Base-by-base conservation (phyloP, 768 basidiomycete genomes). In the Tricholoma matsutake region DNA sequence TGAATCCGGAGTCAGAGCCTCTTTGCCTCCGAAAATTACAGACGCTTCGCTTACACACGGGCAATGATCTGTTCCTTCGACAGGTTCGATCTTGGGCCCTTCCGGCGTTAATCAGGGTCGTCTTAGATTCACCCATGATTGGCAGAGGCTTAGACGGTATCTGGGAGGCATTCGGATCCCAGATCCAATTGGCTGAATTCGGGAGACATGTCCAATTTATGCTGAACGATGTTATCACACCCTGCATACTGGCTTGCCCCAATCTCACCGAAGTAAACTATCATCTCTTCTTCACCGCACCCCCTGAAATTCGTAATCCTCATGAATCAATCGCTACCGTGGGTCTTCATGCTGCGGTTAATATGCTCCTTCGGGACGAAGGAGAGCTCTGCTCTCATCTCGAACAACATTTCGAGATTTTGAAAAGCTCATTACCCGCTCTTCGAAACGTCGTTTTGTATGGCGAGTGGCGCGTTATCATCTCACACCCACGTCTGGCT, bases 141-240 rank as follows among this genome's bases (percentile, higher is more conserved):
- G 69, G 74, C 31, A 69, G 72, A 11, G 77, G 76, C 16, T 62
- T 83, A 61, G 75, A 79, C 39, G 68, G 70, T 29, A 60, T 88
- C 20, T 86, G 84, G 85, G 72, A 77, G 34, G 64, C 64, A 16
- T 80, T 83, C 55, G 86, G 86, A 25, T 59, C 64, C 51, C 83
- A 82, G 61, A 77, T 88, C 49, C 73, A 75, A 57, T 77, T 75
- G 1, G 75, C 88, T 22, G 87, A 88, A 65, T 79, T 89, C 58
- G 86, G 87, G 34, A 78, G 73, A 62, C 80, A 83, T 67, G 64
- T 85, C 31, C 81, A 78, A 41, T 89, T 88, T 69, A 73, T 80
- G 47, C 68, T 83, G 58, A 67, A 67, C 45, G 86, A 88, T 65
- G 70, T 78, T 59, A 71, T 88, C 54, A 66, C 78, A 5, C 56